Percentiles rank a stretch among this genome's conserved stretches.
Conservation (phyloP, 352 stramenopile genomes). For the Aphanomyces invadans region DNA sequence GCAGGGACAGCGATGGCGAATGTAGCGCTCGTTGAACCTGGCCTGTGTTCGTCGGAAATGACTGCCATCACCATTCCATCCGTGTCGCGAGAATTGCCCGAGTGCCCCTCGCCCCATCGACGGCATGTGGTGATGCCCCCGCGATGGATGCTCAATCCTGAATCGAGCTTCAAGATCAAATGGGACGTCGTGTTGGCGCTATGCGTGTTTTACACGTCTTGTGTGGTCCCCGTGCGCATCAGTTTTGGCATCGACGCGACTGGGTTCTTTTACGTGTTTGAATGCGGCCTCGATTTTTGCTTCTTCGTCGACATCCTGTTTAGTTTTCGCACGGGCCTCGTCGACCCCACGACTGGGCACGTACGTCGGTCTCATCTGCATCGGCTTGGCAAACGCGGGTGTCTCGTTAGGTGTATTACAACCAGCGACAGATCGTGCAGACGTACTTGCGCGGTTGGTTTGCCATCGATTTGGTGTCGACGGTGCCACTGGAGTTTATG, state of each 20-base stretch:
- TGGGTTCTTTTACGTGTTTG: slow-evolving; percentile 39
- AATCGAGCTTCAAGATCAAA: slow-evolving; percentile 41
- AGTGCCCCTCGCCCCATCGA: background rate
- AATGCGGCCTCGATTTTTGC: slow-evolving; percentile 54
- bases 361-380: slow-evolving; percentile 58
- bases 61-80: background rate
- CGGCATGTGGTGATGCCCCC: background rate
- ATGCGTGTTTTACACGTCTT: slow-evolving; percentile 71
- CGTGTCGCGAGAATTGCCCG: background rate
- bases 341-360: slow-evolving; percentile 35
- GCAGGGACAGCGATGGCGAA: no score
- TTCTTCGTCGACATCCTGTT: slow-evolving; percentile 70
- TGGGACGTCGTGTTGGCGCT: slow-evolving; percentile 59
- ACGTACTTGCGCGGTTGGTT: slow-evolving; percentile 75
- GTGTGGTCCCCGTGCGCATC: slow-evolving; percentile 65
- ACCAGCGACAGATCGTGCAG: slow-evolving; percentile 34
- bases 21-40: no score
- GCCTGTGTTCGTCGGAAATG: no score
- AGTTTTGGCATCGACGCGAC: slow-evolving; percentile 60
- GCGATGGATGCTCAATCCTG: slow-evolving; percentile 47
- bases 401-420: slow-evolving; percentile 34
- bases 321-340: slow-evolving; percentile 68
- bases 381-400: slow-evolving; percentile 51
- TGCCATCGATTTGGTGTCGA: slow-evolving; percentile 76
- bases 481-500: slow-evolving; percentile 61